phyloP scores from a whole-genome alignment of 2,329 filamentous ascomycete genomes.

The Aspergillus floridensis region DNA sequence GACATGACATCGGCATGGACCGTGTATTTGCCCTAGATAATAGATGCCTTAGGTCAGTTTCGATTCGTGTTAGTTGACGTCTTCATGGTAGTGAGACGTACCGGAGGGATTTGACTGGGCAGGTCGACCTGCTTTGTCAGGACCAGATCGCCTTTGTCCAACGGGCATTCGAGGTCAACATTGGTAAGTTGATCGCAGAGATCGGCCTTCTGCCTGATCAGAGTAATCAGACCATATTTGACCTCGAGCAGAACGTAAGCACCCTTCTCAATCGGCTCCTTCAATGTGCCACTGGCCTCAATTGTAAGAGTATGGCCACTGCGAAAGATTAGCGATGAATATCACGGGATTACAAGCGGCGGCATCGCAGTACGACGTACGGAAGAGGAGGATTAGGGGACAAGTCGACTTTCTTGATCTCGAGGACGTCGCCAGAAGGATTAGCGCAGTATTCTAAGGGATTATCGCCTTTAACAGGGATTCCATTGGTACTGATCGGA shows the following conservation, averaged over 20 bases:
- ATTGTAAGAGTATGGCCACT: constrained; percentile 79
- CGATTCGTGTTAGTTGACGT: neutral
- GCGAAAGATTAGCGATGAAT: constrained; percentile 15
- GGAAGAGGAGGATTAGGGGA: constrained; percentile 79
- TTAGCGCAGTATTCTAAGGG: constrained; percentile 77
- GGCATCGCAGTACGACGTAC: constrained; percentile 55
- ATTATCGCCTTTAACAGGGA: constrained; percentile 77
- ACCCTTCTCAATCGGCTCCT: constrained; percentile 69
- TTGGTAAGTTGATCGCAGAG: constrained; percentile 87
- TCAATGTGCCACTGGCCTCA: constrained; percentile 72
- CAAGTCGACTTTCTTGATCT: constrained; percentile 76
- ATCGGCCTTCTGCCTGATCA: constrained; percentile 77
- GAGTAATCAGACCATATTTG: constrained; percentile 89
- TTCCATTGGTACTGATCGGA: constrained; percentile 50
- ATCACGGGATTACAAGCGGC: neutral
- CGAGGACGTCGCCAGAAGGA: constrained; percentile 67
- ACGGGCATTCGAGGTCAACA: constrained; percentile 83
- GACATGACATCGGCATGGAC: constrained; percentile 84
- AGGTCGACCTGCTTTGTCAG: constrained; percentile 81
- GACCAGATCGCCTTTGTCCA: constrained; percentile 71
- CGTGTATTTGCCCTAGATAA: constrained; percentile 74
- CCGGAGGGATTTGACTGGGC: constrained; percentile 82
- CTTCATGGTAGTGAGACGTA: constrained; percentile 50
- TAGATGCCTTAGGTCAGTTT: constrained; percentile 8
- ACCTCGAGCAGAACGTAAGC: constrained; percentile 80